Evolutionary conservation across 2,329 filamentous ascomycete genomes (phyloP), one percentile per base, ranked within the genome.

Genomic region (Scortechinia acanthostroma): DNA sequence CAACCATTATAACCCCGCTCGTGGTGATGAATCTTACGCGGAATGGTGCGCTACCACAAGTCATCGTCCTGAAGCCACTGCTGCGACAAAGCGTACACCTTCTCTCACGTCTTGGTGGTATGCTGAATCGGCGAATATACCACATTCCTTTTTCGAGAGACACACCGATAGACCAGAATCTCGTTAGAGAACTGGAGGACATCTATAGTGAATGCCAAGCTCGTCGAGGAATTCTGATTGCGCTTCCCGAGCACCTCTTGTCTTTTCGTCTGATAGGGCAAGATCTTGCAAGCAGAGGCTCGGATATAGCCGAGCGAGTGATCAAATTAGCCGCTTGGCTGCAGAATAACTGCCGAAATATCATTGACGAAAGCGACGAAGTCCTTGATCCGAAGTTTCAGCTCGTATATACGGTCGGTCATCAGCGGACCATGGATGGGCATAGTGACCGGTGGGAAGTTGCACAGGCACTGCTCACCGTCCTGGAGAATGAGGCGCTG

Each of bases 361-460:
- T 87, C 0, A 58, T 87, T 0, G 83, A 87, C 49, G 83, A 87
- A 52, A 82, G 70, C 2, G 77, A 81, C 48, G 66, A 72, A 30
- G 79, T 72, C 0, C 56, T 82, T 0, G 69, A 70, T 0, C 65
- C 72, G 0, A 71, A 69, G 23, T 78, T 73, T 0, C 75, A 82
- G 47, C 57, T 82, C 0, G 76, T 80, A 3, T 81, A 81, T 40
- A 75, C 76, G 0, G 70, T 68, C 4, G 77, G 77, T 0, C 45
- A 61, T 0, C 69, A 75, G 28, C 57, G 62, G 4, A 50, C 64
- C 0, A 59, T 82, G 0, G 76, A 82, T 42, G 73, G 72, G 0
- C 68, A 76, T 43, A 73, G 76, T 0, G 59, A 70, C 3, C 65
- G 76, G 0, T 81, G 77, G 77, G 50, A 62, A 4, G 55, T 70